Evolutionary conservation across 805 yeast genomes (phyloP).

Genomic region (Metschnikowia anglica): DNA sequence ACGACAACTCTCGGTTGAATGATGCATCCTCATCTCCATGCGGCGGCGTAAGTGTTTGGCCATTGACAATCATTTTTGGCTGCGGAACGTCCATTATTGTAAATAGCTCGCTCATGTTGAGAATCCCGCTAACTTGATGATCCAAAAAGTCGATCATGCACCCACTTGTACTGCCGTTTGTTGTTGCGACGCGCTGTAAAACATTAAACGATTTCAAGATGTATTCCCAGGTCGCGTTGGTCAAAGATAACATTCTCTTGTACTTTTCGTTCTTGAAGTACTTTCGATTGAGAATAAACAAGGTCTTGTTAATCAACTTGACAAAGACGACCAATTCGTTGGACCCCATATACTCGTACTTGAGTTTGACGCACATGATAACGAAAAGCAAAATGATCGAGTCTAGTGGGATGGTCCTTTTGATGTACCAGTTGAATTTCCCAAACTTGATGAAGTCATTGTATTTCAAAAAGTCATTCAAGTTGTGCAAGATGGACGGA

Average conservation of each 20-base stretch:
- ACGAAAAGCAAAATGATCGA: conserved; percentile 53
- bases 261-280: conserved; percentile 49
- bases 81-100: conserved; percentile 45
- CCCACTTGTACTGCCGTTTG: conserved; percentile 21
- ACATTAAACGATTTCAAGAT: conserved; percentile 38
- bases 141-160: conserved; percentile 36
- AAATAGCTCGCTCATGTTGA: conserved; percentile 42
- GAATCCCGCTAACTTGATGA: conserved; percentile 39
- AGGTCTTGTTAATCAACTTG: conserved; percentile 41
- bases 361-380: conserved; percentile 53
- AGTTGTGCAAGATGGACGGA: conserved; percentile 56
- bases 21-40: conserved; percentile 8
- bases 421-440: conserved; percentile 59
- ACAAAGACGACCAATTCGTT: conserved; percentile 39
- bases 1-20: conserved; percentile 1
- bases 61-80: conserved; percentile 25
- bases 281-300: conserved; percentile 42
- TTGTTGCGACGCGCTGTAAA: conserved; percentile 29
- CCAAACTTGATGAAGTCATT: conserved; percentile 53
- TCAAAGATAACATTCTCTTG: conserved; percentile 44
- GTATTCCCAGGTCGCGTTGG: conserved; percentile 44
- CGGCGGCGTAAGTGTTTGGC: conserved; percentile 14
- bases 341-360: conserved; percentile 39
- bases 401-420: conserved; percentile 60
- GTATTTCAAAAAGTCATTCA: conserved; percentile 53